phyloP scores from a whole-genome alignment of 1,284 basidiomycete genomes.

The Cryptococcus hybrid region DNA sequence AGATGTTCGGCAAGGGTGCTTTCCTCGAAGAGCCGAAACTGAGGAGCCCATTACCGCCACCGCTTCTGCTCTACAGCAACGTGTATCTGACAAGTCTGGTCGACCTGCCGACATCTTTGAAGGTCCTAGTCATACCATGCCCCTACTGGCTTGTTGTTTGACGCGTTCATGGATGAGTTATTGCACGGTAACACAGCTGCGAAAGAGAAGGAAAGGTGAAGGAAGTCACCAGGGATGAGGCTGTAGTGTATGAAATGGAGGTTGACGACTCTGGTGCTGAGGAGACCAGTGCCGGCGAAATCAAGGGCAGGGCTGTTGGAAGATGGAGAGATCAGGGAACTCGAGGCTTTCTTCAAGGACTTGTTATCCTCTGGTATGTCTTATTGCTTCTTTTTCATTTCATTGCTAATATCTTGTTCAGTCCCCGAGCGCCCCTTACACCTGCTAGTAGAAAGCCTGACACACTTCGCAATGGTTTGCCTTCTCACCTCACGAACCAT shows the following conservation, averaged over 20 bases:
- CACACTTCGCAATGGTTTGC: not conserved
- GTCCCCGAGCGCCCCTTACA: not conserved
- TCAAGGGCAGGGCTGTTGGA: conserved; percentile 9
- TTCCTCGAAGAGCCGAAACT: conserved; percentile 35
- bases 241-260: conserved; percentile 12
- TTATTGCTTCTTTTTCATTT: not conserved
- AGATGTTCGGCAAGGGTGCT: conserved; percentile 51
- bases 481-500: conserved; percentile 3
- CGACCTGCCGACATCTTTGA: conserved; percentile 59
- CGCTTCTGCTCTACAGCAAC: conserved; percentile 26
- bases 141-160: conserved; percentile 74
- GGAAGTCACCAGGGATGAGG: not conserved
- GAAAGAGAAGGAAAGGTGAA: not conserved
- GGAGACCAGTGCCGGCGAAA: not conserved
- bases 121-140: conserved; percentile 73
- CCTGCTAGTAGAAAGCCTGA: conserved; percentile 3
- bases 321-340: conserved; percentile 24
- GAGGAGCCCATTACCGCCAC: conserved; percentile 9
- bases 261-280: conserved; percentile 1
- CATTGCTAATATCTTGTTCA: not conserved
- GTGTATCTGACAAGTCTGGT: conserved; percentile 13
- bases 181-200: conserved; percentile 43
- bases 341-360: conserved; percentile 28
- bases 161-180: conserved; percentile 66
- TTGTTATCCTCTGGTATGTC: conserved; percentile 11